phyloP scores from a whole-genome alignment of 768 basidiomycete genomes.

The Steccherinum ochraceum region DNA sequence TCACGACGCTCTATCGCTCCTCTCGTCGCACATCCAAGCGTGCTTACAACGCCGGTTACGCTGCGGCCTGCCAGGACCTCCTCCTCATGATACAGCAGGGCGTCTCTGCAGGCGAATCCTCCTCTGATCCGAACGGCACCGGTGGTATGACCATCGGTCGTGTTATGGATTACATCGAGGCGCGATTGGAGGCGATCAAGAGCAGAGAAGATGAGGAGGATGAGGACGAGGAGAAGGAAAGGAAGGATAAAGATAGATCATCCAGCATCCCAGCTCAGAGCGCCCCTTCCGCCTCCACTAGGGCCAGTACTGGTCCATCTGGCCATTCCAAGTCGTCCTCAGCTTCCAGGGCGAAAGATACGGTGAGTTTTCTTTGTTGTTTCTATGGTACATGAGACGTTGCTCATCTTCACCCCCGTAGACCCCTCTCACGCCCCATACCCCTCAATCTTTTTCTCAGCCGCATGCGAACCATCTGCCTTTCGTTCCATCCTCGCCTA shows the following conservation, averaged over 20 bases:
- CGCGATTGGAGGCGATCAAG: slow-evolving; percentile 69
- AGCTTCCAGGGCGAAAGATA: slow-evolving; percentile 14
- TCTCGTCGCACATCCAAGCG: slow-evolving; percentile 71
- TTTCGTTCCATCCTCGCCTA: slow-evolving; percentile 9
- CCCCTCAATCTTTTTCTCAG: slow-evolving; percentile 21
- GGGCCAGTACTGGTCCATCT: slow-evolving; percentile 5
- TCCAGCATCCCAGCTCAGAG: slow-evolving; percentile 6
- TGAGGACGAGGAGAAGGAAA: slow-evolving; percentile 69
- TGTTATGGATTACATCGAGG: slow-evolving; percentile 84
- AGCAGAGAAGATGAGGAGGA: slow-evolving; percentile 76
- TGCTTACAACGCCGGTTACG: slow-evolving; percentile 78
- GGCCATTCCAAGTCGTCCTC: slow-evolving; percentile 11
- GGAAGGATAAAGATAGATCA: slow-evolving; percentile 26
- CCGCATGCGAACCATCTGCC: slow-evolving; percentile 9
- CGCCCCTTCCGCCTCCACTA: slow-evolving; percentile 10
- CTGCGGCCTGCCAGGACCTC: slow-evolving; percentile 72
- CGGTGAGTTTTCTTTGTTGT: slow-evolving; percentile 25
- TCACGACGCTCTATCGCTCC: slow-evolving; percentile 80
- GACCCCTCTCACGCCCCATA: slow-evolving; percentile 21
- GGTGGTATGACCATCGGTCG: slow-evolving; percentile 70
- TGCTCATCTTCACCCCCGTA: slow-evolving; percentile 19
- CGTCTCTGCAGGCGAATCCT: slow-evolving; percentile 50
- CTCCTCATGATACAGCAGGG: slow-evolving; percentile 80
- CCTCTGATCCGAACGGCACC: slow-evolving; percentile 34
- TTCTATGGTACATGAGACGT: slow-evolving; percentile 8